Conservation (phyloP, 73 alveolate species). For the Tetrahymena thermophila region DNA sequence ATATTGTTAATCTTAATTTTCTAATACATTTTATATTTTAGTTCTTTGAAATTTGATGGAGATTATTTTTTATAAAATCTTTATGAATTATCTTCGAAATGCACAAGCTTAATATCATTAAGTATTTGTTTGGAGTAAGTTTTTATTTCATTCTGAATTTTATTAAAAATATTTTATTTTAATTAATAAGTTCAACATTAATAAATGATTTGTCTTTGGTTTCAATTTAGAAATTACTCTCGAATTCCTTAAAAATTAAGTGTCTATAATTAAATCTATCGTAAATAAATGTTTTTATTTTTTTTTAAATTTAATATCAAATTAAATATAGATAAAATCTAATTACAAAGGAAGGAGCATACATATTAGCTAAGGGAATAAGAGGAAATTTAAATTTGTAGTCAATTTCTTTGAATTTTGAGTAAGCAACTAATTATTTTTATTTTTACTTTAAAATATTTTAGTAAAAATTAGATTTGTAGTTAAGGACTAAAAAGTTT, state of each 20-base stretch:
- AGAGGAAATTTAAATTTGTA: too few relatives aligned
- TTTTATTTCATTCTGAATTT: too few relatives aligned
- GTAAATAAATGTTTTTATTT: background rate
- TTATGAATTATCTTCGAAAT: too few relatives aligned
- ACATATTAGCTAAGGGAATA: background rate
- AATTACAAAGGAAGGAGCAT: background rate
- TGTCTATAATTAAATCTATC: background rate
- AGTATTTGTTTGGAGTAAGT: background rate
- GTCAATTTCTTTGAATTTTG: background rate
- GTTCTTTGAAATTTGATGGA: background rate
- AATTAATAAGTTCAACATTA: background rate
- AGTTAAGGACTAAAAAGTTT: background rate
- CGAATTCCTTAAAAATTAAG: background rate
- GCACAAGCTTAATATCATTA: background rate
- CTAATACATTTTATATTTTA: too few relatives aligned
- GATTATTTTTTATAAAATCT: background rate
- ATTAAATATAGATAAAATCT: background rate
- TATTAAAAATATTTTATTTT: too few relatives aligned
- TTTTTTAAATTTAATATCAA: too few relatives aligned
- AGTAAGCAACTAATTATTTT: background rate
- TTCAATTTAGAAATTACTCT: too few relatives aligned
- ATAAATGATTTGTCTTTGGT: background rate
- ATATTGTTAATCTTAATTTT: too few relatives aligned
- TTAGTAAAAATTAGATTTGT: background rate
- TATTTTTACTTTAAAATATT: background rate